phyloP scores from a whole-genome alignment of 2,329 filamentous ascomycete genomes.

The Ophiostoma angusticollis region DNA sequence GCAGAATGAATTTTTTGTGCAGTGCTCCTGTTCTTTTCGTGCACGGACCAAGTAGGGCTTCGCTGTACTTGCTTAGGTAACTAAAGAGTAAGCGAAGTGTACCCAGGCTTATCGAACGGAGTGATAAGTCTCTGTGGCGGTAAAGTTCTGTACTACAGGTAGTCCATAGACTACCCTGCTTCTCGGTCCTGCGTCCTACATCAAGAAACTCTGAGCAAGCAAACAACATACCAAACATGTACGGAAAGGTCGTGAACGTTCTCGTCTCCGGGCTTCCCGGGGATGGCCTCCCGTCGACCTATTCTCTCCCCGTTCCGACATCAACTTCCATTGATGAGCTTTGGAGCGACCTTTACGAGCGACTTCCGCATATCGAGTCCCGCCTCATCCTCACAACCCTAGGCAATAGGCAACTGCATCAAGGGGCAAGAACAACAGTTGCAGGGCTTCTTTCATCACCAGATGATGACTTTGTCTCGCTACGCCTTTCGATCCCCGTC shows the following conservation, averaged over 20 bases:
- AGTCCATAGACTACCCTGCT: too few species aligned
- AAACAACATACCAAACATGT: constrained; percentile 4
- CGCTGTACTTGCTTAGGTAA: constrained; percentile 3
- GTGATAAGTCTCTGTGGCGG: too few species aligned
- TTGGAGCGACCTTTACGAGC: constrained; percentile 47
- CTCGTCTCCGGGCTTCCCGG: constrained; percentile 77
- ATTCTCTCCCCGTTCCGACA: constrained; percentile 59
- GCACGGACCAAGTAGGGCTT: constrained; percentile 15
- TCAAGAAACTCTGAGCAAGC: too few species aligned
- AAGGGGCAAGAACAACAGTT: constrained; percentile 40
- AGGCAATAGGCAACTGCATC: constrained; percentile 56
- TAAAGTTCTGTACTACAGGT: too few species aligned
- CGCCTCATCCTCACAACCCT: constrained; percentile 71
- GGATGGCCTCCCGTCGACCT: constrained; percentile 67
- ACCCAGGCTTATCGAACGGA: too few species aligned
- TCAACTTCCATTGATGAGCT: constrained; percentile 56
- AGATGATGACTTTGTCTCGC: constrained; percentile 59
- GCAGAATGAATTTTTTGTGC: constrained; percentile 10
- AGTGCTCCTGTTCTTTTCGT: constrained; percentile 10
- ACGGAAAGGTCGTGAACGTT: constrained; percentile 47
- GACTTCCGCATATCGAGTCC: constrained; percentile 42
- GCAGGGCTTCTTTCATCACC: constrained; percentile 44
- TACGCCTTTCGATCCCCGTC: constrained; percentile 67
- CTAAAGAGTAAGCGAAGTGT: too few species aligned
- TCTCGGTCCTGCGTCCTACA: too few species aligned